Conservation (phyloP, 129 eudicot species). For the Solidago caesia region DNA sequence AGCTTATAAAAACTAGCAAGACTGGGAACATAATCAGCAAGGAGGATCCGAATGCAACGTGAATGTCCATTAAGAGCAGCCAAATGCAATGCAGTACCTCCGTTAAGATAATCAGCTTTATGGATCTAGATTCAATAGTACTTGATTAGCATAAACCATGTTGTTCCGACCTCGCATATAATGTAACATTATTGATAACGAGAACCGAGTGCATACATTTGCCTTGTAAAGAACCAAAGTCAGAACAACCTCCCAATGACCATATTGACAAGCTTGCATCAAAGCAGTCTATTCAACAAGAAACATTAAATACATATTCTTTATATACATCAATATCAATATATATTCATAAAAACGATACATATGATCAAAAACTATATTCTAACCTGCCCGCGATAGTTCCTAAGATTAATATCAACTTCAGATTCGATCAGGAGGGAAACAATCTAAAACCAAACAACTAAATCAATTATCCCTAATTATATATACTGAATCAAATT, state of each 20-base stretch:
- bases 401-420: slow-evolving; percentile 91
- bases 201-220: slow-evolving; percentile 51
- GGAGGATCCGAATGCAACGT: slow-evolving; percentile 79
- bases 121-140: slow-evolving; percentile 54
- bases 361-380: not conserved
- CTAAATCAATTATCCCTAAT: not conserved
- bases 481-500: not conserved
- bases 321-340: not conserved
- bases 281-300: slow-evolving; percentile 76
- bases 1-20: slow-evolving; percentile 53
- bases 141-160: slow-evolving; percentile 17
- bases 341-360: not conserved
- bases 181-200: not conserved
- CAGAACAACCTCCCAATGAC: slow-evolving; percentile 99
- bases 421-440: slow-evolving; percentile 76
- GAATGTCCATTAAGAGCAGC: slow-evolving; percentile 92
- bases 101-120: slow-evolving; percentile 83
- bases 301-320: not conserved
- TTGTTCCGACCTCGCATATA: not conserved
- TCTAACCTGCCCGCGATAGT: slow-evolving; percentile 91
- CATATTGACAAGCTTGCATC: slow-evolving; percentile 99
- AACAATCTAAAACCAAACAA: slow-evolving; percentile 56
- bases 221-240: slow-evolving; percentile 78
- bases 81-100: slow-evolving; percentile 89
- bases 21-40: slow-evolving; percentile 86